Evolutionary conservation across 2,329 filamentous ascomycete species (phyloP).

Genomic region (Dendryphion nanum): DNA sequence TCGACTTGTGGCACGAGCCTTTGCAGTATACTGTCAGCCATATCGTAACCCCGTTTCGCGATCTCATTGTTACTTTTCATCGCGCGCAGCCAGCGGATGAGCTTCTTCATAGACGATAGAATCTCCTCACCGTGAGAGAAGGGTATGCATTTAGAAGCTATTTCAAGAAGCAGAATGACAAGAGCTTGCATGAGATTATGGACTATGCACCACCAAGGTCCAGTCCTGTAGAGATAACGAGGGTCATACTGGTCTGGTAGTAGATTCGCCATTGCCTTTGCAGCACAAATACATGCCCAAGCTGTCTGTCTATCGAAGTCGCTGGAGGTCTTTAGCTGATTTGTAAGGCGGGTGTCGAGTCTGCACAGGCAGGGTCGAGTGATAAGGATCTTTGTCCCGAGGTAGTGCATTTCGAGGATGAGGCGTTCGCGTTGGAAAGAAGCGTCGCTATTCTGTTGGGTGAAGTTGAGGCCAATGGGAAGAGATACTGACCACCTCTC

Average conservation of each 20-base stretch:
- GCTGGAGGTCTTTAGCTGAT: not conserved
- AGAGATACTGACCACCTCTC: constrained; percentile 28
- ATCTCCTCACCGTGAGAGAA: not conserved
- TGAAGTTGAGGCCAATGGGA: not conserved
- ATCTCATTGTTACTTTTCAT: constrained; percentile 21
- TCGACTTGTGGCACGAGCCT: constrained; percentile 7
- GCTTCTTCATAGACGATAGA: constrained; percentile 13
- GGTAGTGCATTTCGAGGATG: constrained; percentile 26
- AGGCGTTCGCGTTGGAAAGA: constrained; percentile 15
- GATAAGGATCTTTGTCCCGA: constrained; percentile 33
- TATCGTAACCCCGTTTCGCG: constrained; percentile 29
- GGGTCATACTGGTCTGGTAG: not conserved
- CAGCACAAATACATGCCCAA: not conserved
- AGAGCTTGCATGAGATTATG: constrained; percentile 38
- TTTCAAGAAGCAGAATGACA: constrained; percentile 36
- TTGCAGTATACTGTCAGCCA: constrained; percentile 15
- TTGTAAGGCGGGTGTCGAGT: not conserved
- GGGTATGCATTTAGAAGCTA: constrained; percentile 20
- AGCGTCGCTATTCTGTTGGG: not conserved
- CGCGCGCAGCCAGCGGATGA: not conserved
- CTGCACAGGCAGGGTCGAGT: constrained; percentile 37
- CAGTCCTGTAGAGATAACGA: constrained; percentile 10
- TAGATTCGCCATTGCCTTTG: not conserved
- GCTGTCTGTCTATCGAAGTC: not conserved
- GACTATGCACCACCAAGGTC: constrained; percentile 42